These are phyloP conservation scores for Piper longum DNA, from an alignment of 164 flowering plant genomes.

Conservation along the genomic window DNA sequence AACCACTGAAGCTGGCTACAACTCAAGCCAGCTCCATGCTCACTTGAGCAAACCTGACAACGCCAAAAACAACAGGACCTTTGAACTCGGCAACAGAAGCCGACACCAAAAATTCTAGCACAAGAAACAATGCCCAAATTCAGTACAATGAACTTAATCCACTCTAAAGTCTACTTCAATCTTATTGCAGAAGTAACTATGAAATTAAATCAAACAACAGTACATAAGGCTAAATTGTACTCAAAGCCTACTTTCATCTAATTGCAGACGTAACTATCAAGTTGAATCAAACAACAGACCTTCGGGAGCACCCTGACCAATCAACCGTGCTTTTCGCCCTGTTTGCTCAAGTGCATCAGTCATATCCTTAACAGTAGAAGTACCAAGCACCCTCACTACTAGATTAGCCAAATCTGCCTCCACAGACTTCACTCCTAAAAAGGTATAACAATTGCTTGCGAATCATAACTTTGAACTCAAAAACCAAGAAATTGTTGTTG, in stretches of 20 bases:
- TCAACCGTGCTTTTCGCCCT: constrained; percentile 66
- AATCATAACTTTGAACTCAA: neutral
- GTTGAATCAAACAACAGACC: constrained; percentile 27
- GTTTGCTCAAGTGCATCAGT: constrained; percentile 80
- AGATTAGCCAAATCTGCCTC: constrained; percentile 76
- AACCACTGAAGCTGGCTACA: constrained; percentile 83
- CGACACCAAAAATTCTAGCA: constrained; percentile 71
- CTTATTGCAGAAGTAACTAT: neutral
- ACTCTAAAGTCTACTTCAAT: neutral
- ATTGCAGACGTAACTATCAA: neutral
- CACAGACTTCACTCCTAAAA: constrained; percentile 62
- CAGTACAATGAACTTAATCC: neutral
- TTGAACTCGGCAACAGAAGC: constrained; percentile 96
- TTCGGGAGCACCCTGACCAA: constrained; percentile 84
- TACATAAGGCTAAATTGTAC: neutral
- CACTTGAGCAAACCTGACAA: constrained; percentile 86
- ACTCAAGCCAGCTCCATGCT: constrained; percentile 83
- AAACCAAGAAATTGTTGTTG: neutral
- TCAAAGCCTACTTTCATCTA: neutral
- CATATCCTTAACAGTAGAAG: constrained; percentile 59
- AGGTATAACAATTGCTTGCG: constrained; percentile 1
- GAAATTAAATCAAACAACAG: neutral
- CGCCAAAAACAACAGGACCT: constrained; percentile 84
- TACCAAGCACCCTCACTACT: constrained; percentile 69
- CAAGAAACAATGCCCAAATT: neutral